Evolutionary conservation across 2,329 filamentous ascomycete genomes (phyloP).

Genomic region (Tolypocladium ovalisporum): DNA sequence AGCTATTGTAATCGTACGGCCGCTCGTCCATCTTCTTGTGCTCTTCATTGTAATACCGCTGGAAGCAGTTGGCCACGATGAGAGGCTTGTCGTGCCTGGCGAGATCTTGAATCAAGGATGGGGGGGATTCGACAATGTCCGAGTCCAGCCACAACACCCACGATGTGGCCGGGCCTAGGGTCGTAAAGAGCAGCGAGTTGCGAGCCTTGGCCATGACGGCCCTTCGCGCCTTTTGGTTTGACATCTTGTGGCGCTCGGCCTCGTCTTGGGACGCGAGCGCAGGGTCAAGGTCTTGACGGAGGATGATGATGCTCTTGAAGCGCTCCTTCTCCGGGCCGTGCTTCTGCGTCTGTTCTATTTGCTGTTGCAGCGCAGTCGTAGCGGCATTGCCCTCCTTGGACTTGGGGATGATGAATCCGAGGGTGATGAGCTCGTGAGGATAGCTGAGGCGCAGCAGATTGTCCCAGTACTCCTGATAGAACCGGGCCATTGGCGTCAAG

Average conservation of each 20-base stretch:
- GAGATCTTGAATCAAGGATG: conserved; percentile 80
- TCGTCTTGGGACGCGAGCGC: conserved; percentile 74
- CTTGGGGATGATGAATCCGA: conserved; percentile 94
- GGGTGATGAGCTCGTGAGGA: conserved; percentile 86
- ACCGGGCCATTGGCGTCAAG: conserved; percentile 83
- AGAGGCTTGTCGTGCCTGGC: conserved; percentile 81
- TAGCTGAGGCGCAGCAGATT: conserved; percentile 78
- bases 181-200: conserved; percentile 92
- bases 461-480: conserved; percentile 93
- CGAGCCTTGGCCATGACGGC: conserved; percentile 88
- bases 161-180: conserved; percentile 76
- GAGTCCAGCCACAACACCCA: conserved; percentile 97
- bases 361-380: conserved; percentile 69
- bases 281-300: conserved; percentile 88
- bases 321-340: conserved; percentile 63
- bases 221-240: conserved; percentile 76
- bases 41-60: conserved; percentile 63
- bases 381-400: conserved; percentile 85
- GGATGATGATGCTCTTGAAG: conserved; percentile 88
- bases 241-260: conserved; percentile 79
- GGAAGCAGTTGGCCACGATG: conserved; percentile 92
- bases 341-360: conserved; percentile 77
- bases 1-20: conserved; percentile 95
- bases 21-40: conserved; percentile 63
- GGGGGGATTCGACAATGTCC: conserved; percentile 83